Base-by-base conservation (phyloP, 2,329 filamentous ascomycete species). In the Fusarium austroafricanum region DNA sequence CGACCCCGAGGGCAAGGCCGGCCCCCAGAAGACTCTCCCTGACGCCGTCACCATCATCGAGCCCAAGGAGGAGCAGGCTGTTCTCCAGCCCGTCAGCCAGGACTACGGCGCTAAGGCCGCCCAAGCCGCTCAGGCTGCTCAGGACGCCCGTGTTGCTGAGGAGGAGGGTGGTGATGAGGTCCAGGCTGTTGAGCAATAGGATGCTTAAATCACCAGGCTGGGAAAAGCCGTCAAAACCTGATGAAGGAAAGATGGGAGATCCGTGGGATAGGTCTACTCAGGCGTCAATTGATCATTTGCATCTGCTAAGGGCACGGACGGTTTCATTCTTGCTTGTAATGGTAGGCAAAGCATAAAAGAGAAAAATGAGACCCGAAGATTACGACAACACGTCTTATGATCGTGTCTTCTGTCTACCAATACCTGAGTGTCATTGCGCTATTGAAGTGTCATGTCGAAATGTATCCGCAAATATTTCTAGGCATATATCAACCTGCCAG, bases 41-140 rank as follows among this genome's bases (percentile, higher is more conserved):
- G 96, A 99, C 84, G 93, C 94, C 82, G 96, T 99, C 83, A 98
- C 95, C 83, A 96, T 99, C 86, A 97, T 98, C 84, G 96, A 99
- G 89, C 96, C 96, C 85, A 99, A 99, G 93, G 96, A 99, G 87
- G 96, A 99, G 90, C 89, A 94, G 82, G 90, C 91, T 78, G 91
- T 98, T 73, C 89, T 97, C 78, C 94, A 97, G 85, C 96, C 96
- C 81, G 91, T 95, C 84, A 95, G 91, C 85, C 94, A 97, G 86
- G 96, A 99, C 87, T 99, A 99, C 86, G 96, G 96, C 79, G 93
- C 95, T 76, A 99, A 99, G 92, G 87, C 87, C 68, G 86, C 86
- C 68, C 83, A 85, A 79, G 80, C 82, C 75, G 80, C 82, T 75
- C 88, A 91, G 81, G 89, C 89, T 65, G 90, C 87, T 78, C 87